phyloP scores from a whole-genome alignment of 2,329 filamentous ascomycete species.

The Blastomyces emzantsi region DNA sequence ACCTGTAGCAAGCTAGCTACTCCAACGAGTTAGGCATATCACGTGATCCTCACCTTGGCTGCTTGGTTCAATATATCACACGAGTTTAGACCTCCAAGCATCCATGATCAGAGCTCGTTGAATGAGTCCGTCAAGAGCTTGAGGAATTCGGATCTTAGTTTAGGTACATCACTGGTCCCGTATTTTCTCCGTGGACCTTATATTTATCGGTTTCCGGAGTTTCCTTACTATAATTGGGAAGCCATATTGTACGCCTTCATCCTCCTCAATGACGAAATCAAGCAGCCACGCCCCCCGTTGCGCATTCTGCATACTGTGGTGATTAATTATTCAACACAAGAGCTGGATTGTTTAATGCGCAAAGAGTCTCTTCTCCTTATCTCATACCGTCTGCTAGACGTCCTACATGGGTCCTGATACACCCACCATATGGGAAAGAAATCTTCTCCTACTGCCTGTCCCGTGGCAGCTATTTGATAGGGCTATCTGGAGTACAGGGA shows the following conservation, averaged over 20 bases:
- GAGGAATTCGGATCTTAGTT: neutral
- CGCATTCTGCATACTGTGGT: neutral
- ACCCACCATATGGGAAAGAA: neutral
- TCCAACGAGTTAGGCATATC: too few species aligned
- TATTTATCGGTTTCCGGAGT: neutral
- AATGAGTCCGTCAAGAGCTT: neutral
- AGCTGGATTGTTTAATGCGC: neutral
- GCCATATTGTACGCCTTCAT: neutral
- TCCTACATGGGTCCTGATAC: neutral
- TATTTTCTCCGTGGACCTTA: neutral
- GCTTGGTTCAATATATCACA: neutral
- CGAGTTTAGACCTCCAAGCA: neutral
- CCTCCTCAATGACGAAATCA: neutral
- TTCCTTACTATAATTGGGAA: neutral
- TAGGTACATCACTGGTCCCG: neutral
- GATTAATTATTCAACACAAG: too few species aligned
- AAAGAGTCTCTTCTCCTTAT: neutral
- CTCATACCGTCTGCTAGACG: neutral
- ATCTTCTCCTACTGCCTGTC: neutral
- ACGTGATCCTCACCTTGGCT: neutral
- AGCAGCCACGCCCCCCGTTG: neutral
- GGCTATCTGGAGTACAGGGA: neutral
- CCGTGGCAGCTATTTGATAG: constrained; percentile 2
- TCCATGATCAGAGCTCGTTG: neutral
- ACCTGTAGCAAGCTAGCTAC: too few species aligned